These are phyloP conservation scores for Aspergillus puulaauensis DNA, from an alignment of 2,329 filamentous ascomycete genomes.

Conservation along the genomic window DNA sequence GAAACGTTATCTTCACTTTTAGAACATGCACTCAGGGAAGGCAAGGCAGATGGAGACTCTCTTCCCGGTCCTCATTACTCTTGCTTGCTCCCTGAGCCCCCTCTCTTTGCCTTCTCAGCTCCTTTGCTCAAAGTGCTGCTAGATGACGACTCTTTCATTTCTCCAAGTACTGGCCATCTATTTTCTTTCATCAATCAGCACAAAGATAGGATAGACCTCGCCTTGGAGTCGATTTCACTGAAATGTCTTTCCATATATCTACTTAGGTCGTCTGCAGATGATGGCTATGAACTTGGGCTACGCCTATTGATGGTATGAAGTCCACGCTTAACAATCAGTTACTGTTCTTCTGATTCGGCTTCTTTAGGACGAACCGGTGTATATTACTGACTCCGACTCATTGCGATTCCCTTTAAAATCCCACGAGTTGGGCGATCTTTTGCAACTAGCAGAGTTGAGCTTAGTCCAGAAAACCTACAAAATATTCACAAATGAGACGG, in stretches of 20 bases:
- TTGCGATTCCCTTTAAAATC: constrained; percentile 1
- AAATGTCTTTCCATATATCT: constrained; percentile 16
- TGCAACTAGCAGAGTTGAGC: constrained; percentile 1
- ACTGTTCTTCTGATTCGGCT: constrained; percentile 5
- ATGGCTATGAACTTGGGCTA: constrained; percentile 13
- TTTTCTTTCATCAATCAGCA: constrained; percentile 4
- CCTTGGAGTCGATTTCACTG: constrained; percentile 11
- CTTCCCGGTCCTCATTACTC: neutral
- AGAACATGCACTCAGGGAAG: neutral
- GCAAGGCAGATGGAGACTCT: neutral
- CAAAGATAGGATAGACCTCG: neutral
- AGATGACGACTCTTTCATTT: neutral
- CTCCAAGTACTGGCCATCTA: neutral
- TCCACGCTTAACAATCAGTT: neutral
- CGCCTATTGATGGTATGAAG: constrained; percentile 19
- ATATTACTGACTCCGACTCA: neutral
- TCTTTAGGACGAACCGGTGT: constrained; percentile 12
- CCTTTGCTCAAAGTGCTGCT: constrained; percentile 8
- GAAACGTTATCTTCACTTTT: constrained; percentile 8
- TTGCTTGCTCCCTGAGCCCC: neutral
- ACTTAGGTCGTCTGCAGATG: constrained; percentile 10
- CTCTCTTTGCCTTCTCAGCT: constrained; percentile 4
- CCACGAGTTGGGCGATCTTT: neutral
- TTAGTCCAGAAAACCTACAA: constrained; percentile 2
- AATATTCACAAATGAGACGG: constrained; percentile 11